Percentiles rank a stretch among this genome's conserved stretches.
These are phyloP conservation scores for Yamadazyma spencermartinsiae DNA, from an alignment of 1,139 yeast genomes.

Conservation along the genomic window DNA sequence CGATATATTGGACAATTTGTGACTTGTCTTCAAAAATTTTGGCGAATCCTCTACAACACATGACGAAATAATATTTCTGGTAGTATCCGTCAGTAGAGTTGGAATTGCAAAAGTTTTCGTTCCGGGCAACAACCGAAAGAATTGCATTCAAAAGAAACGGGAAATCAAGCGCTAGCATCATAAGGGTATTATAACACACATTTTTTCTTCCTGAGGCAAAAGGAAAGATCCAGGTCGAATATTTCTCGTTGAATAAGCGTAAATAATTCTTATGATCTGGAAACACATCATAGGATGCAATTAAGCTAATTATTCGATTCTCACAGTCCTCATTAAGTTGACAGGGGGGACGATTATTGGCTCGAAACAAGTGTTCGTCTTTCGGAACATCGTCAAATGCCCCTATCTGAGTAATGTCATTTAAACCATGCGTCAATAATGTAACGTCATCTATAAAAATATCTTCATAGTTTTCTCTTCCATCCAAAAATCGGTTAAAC, in stretches of 20 bases:
- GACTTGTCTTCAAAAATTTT: slow-evolving; percentile 12
- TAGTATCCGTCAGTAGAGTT: slow-evolving; percentile 13
- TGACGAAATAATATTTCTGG: slow-evolving; percentile 12
- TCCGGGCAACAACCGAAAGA: slow-evolving; percentile 18
- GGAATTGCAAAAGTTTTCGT: slow-evolving; percentile 14
- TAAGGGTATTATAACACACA: slow-evolving; percentile 15
- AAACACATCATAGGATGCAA: slow-evolving; percentile 16
- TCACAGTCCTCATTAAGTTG: slow-evolving; percentile 8
- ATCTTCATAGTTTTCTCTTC: slow-evolving; percentile 3
- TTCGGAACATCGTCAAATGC: slow-evolving; percentile 7
- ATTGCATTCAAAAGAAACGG: slow-evolving; percentile 19
- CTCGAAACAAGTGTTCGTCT: slow-evolving; percentile 2
- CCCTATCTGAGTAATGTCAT: slow-evolving; percentile 12
- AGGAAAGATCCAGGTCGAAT: slow-evolving; percentile 20
- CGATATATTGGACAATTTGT: slow-evolving; percentile 14
- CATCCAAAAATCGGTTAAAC: background rate
- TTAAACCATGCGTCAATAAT: slow-evolving; percentile 15
- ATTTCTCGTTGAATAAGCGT: slow-evolving; percentile 18
- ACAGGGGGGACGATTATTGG: slow-evolving; percentile 1
- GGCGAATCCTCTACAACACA: slow-evolving; percentile 16
- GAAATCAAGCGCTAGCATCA: slow-evolving; percentile 15
- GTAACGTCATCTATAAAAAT: slow-evolving; percentile 15
- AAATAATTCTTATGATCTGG: slow-evolving; percentile 18
- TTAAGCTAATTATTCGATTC: slow-evolving; percentile 9
- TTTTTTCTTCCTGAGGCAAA: slow-evolving; percentile 17